Conservation (phyloP, 495 filamentous ascomycete genomes). For the Hypoxylon lenormandii region DNA sequence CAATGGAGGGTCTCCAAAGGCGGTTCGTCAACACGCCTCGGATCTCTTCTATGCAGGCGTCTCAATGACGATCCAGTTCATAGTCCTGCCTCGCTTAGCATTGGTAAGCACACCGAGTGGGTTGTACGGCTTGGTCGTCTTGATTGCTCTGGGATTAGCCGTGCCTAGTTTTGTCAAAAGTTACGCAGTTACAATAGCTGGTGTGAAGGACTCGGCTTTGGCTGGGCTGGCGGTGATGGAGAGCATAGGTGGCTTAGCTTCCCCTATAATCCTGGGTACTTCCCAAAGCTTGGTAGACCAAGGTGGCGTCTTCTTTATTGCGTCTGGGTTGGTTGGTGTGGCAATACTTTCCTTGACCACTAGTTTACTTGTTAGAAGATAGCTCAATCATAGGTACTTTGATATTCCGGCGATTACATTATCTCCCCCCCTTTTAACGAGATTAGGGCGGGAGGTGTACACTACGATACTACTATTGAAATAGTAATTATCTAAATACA, state of each 20-base stretch:
- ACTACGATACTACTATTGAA: no score
- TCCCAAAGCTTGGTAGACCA: background rate
- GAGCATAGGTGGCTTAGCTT: constrained; percentile 11
- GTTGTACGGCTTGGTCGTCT: constrained; percentile 7
- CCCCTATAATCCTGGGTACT: constrained; percentile 11
- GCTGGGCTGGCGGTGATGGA: constrained; percentile 10
- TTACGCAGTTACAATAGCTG: constrained; percentile 9
- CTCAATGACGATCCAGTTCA: constrained; percentile 9
- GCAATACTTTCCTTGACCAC: no score
- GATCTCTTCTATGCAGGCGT: constrained; percentile 4
- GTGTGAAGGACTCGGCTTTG: constrained; percentile 10
- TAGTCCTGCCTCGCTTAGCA: background rate
- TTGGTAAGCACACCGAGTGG: background rate
- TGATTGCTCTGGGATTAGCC: constrained; percentile 1
- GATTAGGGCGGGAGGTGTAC: no score
- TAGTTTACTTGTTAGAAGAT: no score
- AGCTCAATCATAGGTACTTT: no score
- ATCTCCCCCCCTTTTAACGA: no score
- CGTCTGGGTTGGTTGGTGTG: no score
- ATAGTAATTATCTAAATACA: no score
- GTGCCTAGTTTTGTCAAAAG: constrained; percentile 13
- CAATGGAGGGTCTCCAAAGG: background rate
- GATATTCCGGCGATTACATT: no score
- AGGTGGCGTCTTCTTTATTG: no score
- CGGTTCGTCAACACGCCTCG: background rate